phyloP scores from a whole-genome alignment of 306 rosid genomes.

The Pterocarpus macrocarpus region DNA sequence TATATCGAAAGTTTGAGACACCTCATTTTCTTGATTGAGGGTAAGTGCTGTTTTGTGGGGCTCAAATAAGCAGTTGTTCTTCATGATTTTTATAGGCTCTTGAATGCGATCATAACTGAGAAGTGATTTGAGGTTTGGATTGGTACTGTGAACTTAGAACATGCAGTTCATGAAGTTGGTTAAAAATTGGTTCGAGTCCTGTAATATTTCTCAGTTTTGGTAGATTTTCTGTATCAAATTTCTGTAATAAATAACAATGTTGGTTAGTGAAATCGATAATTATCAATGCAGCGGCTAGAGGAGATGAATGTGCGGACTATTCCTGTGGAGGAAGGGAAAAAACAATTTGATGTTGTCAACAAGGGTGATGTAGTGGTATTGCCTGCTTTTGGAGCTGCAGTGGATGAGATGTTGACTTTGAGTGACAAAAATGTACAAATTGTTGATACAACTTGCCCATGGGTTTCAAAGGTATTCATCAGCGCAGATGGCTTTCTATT shows the following conservation, averaged over 20 bases:
- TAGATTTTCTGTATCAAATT: slow-evolving; percentile 1
- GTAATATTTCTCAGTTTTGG: background rate
- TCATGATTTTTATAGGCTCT: too few relatives aligned
- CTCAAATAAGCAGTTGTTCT: too few relatives aligned
- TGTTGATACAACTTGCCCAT: slow-evolving; percentile 98
- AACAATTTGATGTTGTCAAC: slow-evolving; percentile 81
- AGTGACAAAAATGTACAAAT: slow-evolving; percentile 84
- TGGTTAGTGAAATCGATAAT: slow-evolving; percentile 22
- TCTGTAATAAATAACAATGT: too few relatives aligned
- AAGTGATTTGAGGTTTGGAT: background rate
- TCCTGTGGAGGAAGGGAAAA: slow-evolving; percentile 73
- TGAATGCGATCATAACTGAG: too few relatives aligned
- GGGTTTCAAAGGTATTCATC: slow-evolving; percentile 91
- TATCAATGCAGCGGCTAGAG: slow-evolving; percentile 70
- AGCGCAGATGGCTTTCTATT: slow-evolving; percentile 16
- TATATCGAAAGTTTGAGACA: too few relatives aligned
- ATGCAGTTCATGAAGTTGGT: slow-evolving; percentile 7
- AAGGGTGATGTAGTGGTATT: slow-evolving; percentile 92
- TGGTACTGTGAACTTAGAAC: slow-evolving; percentile 11
- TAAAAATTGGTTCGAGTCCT: background rate
- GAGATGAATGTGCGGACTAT: slow-evolving; percentile 83
- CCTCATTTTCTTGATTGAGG: too few relatives aligned
- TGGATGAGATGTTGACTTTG: slow-evolving; percentile 92
- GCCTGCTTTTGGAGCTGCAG: slow-evolving; percentile 99
- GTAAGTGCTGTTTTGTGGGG: too few relatives aligned